Evolutionary conservation across 2,329 filamentous ascomycete genomes (phyloP).

Genomic region (Beauveria pseudobassiana): DNA sequence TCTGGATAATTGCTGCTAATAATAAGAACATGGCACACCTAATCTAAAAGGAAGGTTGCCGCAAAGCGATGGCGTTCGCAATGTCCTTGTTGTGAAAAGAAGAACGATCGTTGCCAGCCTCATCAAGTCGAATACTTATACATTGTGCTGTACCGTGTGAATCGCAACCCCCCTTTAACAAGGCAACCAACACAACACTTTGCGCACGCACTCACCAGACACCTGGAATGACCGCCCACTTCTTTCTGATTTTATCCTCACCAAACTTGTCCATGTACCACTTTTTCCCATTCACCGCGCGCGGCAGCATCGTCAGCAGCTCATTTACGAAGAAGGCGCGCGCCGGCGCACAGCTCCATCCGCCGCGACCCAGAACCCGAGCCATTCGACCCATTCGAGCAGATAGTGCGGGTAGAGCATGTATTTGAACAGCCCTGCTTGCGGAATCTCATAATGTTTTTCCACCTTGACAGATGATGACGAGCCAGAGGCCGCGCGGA

Average conservation of each 20-base stretch:
- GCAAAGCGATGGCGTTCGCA: background rate
- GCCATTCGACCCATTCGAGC: conserved; percentile 96
- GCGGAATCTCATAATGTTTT: conserved; percentile 82
- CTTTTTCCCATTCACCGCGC: conserved; percentile 68
- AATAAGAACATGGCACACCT: background rate
- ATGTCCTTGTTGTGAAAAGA: background rate
- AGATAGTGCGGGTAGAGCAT: conserved; percentile 90
- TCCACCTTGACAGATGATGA: conserved; percentile 40
- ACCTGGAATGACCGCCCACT: conserved; percentile 62
- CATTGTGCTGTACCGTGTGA: no score
- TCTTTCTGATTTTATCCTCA: conserved; percentile 64
- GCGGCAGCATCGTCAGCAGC: conserved; percentile 79
- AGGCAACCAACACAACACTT: no score
- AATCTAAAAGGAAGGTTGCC: background rate
- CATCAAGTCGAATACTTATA: background rate
- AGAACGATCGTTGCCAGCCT: background rate
- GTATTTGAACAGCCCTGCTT: conserved; percentile 73
- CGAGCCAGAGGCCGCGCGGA: conserved; percentile 18
- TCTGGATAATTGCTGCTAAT: background rate
- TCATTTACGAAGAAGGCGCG: conserved; percentile 81
- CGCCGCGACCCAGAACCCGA: conserved; percentile 74
- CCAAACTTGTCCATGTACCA: conserved; percentile 93
- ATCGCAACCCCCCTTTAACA: no score
- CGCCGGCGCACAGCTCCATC: conserved; percentile 63
- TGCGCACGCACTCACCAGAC: conserved; percentile 28